Conservation (phyloP, 352 stramenopile species). For the Phytophthora aleatoria region DNA sequence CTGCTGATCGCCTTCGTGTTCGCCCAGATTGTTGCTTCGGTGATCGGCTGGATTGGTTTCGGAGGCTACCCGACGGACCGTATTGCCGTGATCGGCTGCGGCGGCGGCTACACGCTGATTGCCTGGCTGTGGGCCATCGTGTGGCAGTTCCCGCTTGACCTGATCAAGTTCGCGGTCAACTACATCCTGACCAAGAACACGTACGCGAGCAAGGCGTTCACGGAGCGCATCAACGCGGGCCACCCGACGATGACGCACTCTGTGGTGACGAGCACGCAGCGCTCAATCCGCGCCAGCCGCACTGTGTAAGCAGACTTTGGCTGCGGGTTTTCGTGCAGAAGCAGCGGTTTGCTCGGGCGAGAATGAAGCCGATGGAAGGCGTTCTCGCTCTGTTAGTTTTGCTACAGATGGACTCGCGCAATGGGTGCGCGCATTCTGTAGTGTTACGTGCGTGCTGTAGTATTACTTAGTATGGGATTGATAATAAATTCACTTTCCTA, state of each 20-base stretch:
- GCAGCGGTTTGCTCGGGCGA: slow-evolving; percentile 13
- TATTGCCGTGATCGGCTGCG: slow-evolving; percentile 68
- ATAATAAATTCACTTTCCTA: no score
- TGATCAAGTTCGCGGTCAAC: slow-evolving; percentile 78
- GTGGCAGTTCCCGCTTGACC: slow-evolving; percentile 76
- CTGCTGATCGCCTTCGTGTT: slow-evolving; percentile 73
- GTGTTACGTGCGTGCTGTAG: not conserved
- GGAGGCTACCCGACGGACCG: slow-evolving; percentile 67
- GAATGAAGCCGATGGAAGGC: slow-evolving; percentile 26
- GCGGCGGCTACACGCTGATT: slow-evolving; percentile 65
- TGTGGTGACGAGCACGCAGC: slow-evolving; percentile 61
- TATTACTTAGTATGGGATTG: no score
- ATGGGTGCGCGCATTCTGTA: not conserved
- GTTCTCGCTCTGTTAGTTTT: slow-evolving; percentile 1
- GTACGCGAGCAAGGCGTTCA: slow-evolving; percentile 53
- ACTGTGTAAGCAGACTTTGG: slow-evolving; percentile 47
- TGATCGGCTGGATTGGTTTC: slow-evolving; percentile 73
- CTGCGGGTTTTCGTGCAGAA: slow-evolving; percentile 1
- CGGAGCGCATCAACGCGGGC: slow-evolving; percentile 74
- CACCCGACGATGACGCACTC: slow-evolving; percentile 71
- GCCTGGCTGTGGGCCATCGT: slow-evolving; percentile 72
- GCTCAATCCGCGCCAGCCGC: slow-evolving; percentile 69
- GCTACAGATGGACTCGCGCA: not conserved
- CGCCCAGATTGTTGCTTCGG: slow-evolving; percentile 65
- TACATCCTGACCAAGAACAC: slow-evolving; percentile 43